Base-by-base conservation (phyloP, 768 basidiomycete species). In the Fomitopsis pulvina region DNA sequence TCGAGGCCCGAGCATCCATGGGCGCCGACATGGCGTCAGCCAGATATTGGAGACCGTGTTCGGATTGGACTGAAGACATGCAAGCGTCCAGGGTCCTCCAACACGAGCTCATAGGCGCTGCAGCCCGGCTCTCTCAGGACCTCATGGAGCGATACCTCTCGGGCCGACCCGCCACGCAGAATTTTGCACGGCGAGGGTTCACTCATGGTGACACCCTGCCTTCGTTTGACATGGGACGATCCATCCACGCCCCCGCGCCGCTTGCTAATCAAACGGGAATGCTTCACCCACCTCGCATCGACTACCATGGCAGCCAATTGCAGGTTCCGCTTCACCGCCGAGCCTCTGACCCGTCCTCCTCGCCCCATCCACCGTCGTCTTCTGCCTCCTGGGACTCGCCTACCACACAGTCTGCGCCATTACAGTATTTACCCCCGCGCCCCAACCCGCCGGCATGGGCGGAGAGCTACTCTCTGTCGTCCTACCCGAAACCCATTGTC, bases 31-130 rank as follows among this genome's bases (percentile, higher is more conserved):
- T 54, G 12, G n/a, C 45, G n/a, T 32, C 28, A 6, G 9, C 41
- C 14, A 12, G 8, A 9, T 21, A 40, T 9, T 90, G 87, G 87
- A 79, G 78, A 55, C 66, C 70, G 25, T 84, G 82, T 59, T 66
- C 72, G 8, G 87, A 90, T 60, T 90, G 87, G 87, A 90, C 87
- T 0, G 84, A 88, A 61, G 79, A 74, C 44, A 73, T 73, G 41
- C 85, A 88, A 60, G 87, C 85, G 2, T 77, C 79, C 7, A 72
- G 71, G 8, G 72, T 83, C 14, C 63, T 87, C 49, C 76, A 75
- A 40, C 87, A 90, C 57, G 73, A 79, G 42, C 69, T 90, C 38
- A 69, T 79, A 34, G 87, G 86, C 25, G 76, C 71, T 87, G 7
- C 68, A 71, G 30, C 77, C 79, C 50, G 67, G 18, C 34, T 37